Evolutionary conservation across 495 filamentous ascomycete genomes (phyloP).

Genomic region (Annulohypoxylon bovei): DNA sequence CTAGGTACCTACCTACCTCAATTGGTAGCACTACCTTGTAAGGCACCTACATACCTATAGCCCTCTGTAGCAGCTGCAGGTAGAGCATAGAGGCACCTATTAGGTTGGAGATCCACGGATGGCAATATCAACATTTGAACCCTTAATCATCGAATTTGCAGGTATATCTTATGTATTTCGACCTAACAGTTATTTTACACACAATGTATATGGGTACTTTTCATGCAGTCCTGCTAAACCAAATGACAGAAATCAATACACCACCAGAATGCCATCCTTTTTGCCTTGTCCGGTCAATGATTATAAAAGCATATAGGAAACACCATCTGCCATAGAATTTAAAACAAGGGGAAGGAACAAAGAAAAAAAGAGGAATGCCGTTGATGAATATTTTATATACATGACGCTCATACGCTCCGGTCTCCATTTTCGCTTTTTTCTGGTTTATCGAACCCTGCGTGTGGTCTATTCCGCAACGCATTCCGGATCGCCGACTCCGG

Average conservation of each 20-base stretch:
- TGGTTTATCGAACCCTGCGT: conserved; percentile 46
- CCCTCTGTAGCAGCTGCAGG: too few relatives aligned
- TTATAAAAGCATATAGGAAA: conserved; percentile 14
- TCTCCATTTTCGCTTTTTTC: conserved; percentile 8
- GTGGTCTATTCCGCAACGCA: conserved; percentile 51
- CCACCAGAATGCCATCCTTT: neutral
- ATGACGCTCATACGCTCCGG: conserved; percentile 16
- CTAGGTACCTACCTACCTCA: too few relatives aligned
- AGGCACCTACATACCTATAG: too few relatives aligned
- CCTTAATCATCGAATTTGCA: neutral
- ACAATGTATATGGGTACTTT: neutral
- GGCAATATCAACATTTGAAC: too few relatives aligned
- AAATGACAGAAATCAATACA: conserved; percentile 10
- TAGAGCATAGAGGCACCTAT: too few relatives aligned
- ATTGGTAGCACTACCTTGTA: too few relatives aligned
- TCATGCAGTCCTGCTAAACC: conserved; percentile 18
- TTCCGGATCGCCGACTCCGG: conserved; percentile 59
- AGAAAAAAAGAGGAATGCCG: neutral
- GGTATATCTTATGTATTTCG: neutral
- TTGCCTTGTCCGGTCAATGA: conserved; percentile 5
- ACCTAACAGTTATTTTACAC: neutral
- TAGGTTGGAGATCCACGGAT: too few relatives aligned
- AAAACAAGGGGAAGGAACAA: neutral
- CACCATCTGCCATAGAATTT: neutral
- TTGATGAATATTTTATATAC: neutral